Conservation (phyloP, 164 flowering plant genomes). For the Houttuynia cordata region DNA sequence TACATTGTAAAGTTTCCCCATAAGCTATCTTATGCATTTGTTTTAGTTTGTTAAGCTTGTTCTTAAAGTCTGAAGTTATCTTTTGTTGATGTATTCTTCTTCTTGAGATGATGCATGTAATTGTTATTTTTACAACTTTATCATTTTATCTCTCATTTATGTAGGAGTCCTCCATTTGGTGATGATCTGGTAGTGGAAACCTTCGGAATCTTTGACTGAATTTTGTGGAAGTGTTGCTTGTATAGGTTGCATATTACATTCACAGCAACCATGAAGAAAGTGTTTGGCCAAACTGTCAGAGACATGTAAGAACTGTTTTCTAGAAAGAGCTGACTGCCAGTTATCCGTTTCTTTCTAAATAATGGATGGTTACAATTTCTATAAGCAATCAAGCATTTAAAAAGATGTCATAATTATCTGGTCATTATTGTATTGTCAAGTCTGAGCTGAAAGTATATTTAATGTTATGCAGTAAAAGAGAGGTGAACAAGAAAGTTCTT, state of each 20-base stretch:
- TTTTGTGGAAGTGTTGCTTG: neutral
- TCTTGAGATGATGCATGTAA: no score
- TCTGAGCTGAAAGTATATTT: neutral
- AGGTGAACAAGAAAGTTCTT: slow-evolving; percentile 92
- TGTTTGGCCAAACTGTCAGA: slow-evolving; percentile 80
- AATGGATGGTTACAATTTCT: no score
- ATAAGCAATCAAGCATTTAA: neutral
- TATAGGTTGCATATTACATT: slow-evolving; percentile 6
- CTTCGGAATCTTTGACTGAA: neutral
- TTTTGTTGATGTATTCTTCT: no score
- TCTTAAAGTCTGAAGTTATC: no score
- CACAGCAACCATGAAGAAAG: slow-evolving; percentile 65
- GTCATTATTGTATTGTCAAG: neutral
- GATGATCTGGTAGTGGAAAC: no score
- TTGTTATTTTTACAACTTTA: no score
- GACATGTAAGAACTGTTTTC: slow-evolving; percentile 57
- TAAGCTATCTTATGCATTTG: no score
- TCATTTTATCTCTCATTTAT: no score
- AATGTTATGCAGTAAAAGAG: slow-evolving; percentile 71
- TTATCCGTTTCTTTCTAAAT: neutral
- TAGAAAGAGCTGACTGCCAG: neutral
- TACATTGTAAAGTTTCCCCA: no score
- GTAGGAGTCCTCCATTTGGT: no score
- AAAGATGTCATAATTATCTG: neutral
- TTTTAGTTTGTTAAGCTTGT: no score